These are phyloP conservation scores for Phytophthora meadii DNA, from an alignment of 352 stramenopile species.

Conservation along the genomic window DNA sequence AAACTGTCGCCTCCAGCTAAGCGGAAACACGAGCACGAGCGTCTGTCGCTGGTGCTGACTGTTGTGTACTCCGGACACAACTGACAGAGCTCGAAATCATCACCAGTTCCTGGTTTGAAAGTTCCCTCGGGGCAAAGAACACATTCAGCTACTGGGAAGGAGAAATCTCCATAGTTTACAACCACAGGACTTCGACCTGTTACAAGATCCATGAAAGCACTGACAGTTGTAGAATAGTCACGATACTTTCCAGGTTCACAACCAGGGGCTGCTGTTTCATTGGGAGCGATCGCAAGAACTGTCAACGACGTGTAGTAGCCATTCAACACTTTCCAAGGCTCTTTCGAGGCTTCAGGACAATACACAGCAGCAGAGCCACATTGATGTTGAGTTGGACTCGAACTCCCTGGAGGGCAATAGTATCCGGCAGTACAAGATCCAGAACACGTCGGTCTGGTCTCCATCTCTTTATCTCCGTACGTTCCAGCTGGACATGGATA, in stretches of 20 bases:
- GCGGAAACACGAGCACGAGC: conserved; percentile 73
- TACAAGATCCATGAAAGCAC: conserved; percentile 48
- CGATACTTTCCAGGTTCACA: conserved; percentile 36
- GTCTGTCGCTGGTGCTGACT: conserved; percentile 51
- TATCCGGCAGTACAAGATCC: conserved; percentile 71
- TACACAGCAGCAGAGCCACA: conserved; percentile 58
- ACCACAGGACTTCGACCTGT: conserved; percentile 51
- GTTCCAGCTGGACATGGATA: conserved; percentile 69
- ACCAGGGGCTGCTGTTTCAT: conserved; percentile 20
- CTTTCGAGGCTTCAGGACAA: conserved; percentile 47
- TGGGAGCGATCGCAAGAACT: conserved; percentile 21
- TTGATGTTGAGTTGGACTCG: conserved; percentile 44
- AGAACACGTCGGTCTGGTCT: conserved; percentile 57
- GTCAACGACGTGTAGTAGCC: conserved; percentile 64
- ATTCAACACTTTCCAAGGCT: conserved; percentile 30
- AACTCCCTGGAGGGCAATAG: conserved; percentile 68
- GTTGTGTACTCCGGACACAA: conserved; percentile 57
- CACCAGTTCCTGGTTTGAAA: conserved; percentile 67
- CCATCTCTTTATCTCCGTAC: conserved; percentile 52
- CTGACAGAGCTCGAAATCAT: conserved; percentile 55
- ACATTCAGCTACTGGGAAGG: conserved; percentile 65
- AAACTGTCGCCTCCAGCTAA: conserved; percentile 48
- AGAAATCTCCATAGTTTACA: conserved; percentile 68
- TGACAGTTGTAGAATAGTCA: conserved; percentile 27
- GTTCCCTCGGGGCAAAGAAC: conserved; percentile 67